Conservation (phyloP, 805 yeast genomes). For the Limtongozyma cylindracea region DNA sequence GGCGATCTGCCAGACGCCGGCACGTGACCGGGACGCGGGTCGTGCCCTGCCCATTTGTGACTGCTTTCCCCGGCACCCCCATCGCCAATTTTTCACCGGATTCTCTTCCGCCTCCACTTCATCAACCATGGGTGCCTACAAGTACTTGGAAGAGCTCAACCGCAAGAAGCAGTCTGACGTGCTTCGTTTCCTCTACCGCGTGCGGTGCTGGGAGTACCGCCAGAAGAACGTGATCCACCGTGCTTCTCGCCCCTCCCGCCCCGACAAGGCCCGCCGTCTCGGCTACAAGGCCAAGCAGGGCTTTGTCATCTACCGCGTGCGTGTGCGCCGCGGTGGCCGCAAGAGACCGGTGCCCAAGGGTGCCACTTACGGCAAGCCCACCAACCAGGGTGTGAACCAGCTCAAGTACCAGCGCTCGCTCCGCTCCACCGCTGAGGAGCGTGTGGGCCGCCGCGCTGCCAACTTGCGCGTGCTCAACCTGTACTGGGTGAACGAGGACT, state of each 20-base stretch:
- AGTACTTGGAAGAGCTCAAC: conserved; percentile 95
- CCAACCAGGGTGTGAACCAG: conserved; percentile 99
- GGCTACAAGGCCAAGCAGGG: conserved; percentile 99
- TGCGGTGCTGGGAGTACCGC: conserved; percentile 99
- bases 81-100: too few relatives aligned
- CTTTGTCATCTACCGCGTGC: conserved; percentile 91
- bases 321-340: conserved; percentile 99
- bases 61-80: too few relatives aligned
- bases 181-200: conserved; percentile 93
- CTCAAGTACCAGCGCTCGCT: conserved; percentile 97
- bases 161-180: conserved; percentile 99
- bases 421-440: conserved; percentile 98
- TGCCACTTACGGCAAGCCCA: conserved; percentile 99
- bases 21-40: too few relatives aligned
- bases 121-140: conserved; percentile 98
- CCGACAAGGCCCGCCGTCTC: conserved; percentile 99
- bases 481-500: conserved; percentile 99
- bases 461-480: conserved; percentile 99
- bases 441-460: conserved; percentile 97
- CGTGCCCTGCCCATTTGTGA: too few relatives aligned
- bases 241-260: conserved; percentile 96
- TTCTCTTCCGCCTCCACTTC: too few relatives aligned
- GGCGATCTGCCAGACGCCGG: too few relatives aligned
- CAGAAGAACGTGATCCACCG: conserved; percentile 97
- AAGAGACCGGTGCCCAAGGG: conserved; percentile 99